Conservation (phyloP, 257 asterid genomes). For the Galeopsis tetrahit region DNA sequence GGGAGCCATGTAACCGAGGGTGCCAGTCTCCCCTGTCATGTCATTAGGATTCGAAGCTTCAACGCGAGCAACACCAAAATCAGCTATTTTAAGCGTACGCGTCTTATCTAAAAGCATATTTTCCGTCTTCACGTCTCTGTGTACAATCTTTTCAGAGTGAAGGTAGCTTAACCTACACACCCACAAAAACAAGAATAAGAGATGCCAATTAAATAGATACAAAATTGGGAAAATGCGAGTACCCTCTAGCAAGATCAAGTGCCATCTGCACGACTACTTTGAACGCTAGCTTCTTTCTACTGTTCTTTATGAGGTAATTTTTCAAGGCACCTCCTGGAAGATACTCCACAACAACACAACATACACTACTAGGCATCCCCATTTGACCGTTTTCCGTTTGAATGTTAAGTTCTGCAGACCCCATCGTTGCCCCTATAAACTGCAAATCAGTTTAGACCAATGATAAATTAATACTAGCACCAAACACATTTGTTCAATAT, state of each 20-base stretch:
- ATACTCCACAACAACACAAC: constrained; percentile 80
- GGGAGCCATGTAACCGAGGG: constrained; percentile 89
- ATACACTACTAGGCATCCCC: constrained; percentile 71
- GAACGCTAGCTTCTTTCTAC: constrained; percentile 70
- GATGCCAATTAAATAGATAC: not conserved
- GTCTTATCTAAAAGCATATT: constrained; percentile 74
- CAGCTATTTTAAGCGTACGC: constrained; percentile 69
- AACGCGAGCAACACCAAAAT: constrained; percentile 80
- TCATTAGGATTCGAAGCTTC: constrained; percentile 84
- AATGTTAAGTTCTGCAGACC: constrained; percentile 63
- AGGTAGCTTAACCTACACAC: constrained; percentile 70
- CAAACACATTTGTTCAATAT: not conserved
- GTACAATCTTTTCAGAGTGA: constrained; percentile 75
- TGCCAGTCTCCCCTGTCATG: constrained; percentile 84
- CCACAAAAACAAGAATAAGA: not conserved
- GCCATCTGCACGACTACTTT: constrained; percentile 81
- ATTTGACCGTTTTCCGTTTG: constrained; percentile 70
- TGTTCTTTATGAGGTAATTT: constrained; percentile 68
- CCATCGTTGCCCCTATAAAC: constrained; percentile 86
- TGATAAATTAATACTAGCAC: not conserved
- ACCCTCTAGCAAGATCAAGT: constrained; percentile 85
- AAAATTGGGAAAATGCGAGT: constrained; percentile 7
- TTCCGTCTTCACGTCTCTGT: constrained; percentile 81
- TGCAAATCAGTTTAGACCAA: constrained; percentile 37
- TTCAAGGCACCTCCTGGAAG: constrained; percentile 81